Conservation (phyloP, 2,329 filamentous ascomycete species). For the Alternaria viburni region DNA sequence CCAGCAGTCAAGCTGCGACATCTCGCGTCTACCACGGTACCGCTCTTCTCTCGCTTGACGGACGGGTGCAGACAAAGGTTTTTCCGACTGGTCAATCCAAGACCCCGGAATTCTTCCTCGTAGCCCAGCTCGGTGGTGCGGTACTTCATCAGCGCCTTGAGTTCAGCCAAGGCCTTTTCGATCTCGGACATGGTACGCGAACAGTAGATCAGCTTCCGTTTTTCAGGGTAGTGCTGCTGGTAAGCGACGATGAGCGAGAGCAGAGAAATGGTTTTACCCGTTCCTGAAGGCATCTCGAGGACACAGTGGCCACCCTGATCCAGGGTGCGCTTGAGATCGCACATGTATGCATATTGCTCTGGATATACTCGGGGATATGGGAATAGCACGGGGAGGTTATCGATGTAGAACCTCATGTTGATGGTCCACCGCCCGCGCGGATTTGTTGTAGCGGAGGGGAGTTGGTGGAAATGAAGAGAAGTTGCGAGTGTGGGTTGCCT, state of each 20-base stretch:
- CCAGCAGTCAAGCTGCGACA: conserved; percentile 95
- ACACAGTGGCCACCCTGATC: conserved; percentile 96
- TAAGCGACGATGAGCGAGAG: conserved; percentile 96
- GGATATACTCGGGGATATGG: conserved; percentile 78
- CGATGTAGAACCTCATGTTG: conserved; percentile 81
- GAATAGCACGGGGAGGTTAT: conserved; percentile 74
- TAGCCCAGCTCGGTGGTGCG: conserved; percentile 85
- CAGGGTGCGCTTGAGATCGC: conserved; percentile 84
- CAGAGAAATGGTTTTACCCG: conserved; percentile 94
- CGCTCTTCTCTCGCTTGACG: conserved; percentile 95
- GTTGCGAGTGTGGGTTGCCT: conserved; percentile 13
- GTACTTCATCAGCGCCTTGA: conserved; percentile 95
- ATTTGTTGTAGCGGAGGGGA: conserved; percentile 26
- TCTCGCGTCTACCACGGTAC: conserved; percentile 89
- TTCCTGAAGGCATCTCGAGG: conserved; percentile 98
- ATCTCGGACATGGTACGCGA: conserved; percentile 99
- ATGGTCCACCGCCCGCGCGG: conserved; percentile 22
- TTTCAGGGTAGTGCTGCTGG: conserved; percentile 90
- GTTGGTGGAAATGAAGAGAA: conserved; percentile 17
- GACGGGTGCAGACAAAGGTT: conserved; percentile 96
- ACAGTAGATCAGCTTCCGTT: conserved; percentile 97
- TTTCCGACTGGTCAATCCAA: conserved; percentile 94
- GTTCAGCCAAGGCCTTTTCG: conserved; percentile 91
- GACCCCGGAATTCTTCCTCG: conserved; percentile 88
- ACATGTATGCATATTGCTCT: conserved; percentile 71